A percentile compares a stretch with the other conserved stretches of the same genome.
Conservation (phyloP, 495 filamentous ascomycete genomes). For the Penicillium paxilli region DNA sequence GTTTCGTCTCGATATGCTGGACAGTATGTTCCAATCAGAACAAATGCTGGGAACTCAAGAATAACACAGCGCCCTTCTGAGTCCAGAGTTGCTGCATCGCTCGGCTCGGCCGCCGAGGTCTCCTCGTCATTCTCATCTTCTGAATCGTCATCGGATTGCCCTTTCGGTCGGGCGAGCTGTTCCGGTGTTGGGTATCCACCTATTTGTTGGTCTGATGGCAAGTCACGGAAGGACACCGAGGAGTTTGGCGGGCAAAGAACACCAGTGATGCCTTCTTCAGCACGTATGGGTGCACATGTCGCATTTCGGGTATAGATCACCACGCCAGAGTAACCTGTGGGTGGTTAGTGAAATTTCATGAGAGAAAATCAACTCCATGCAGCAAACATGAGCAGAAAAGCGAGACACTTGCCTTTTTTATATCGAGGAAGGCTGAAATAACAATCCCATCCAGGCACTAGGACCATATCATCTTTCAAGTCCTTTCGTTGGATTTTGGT, state of each 20-base stretch:
- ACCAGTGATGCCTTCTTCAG: conserved; percentile 91
- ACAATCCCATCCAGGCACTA: conserved; percentile 95
- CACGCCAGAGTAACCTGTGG: conserved; percentile 84
- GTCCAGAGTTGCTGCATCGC: conserved; percentile 75
- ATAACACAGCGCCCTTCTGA: conserved; percentile 90
- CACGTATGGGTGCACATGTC: conserved; percentile 82
- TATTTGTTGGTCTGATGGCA: conserved; percentile 77
- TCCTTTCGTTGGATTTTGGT: conserved; percentile 96
- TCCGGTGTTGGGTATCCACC: conserved; percentile 80
- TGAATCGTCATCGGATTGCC: neutral
- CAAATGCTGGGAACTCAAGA: conserved; percentile 95
- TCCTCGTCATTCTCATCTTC: conserved; percentile 6
- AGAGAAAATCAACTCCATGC: neutral
- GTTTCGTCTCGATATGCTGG: conserved; percentile 84
- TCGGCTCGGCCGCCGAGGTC: conserved; percentile 15
- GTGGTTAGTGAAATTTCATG: neutral
- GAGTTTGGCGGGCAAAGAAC: conserved; percentile 76
- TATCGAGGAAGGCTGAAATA: conserved; percentile 89
- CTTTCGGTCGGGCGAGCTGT: conserved; percentile 55
- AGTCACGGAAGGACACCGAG: conserved; percentile 69
- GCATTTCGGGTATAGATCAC: conserved; percentile 93
- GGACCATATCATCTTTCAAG: conserved; percentile 90
- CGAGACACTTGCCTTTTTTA: conserved; percentile 71
- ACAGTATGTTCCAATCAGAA: conserved; percentile 86
- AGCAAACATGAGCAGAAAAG: no score